Percentiles rank a stretch among this genome's conserved stretches.
Evolutionary conservation across 306 rosid genomes (phyloP).

Genomic region (Quillaja saponaria): DNA sequence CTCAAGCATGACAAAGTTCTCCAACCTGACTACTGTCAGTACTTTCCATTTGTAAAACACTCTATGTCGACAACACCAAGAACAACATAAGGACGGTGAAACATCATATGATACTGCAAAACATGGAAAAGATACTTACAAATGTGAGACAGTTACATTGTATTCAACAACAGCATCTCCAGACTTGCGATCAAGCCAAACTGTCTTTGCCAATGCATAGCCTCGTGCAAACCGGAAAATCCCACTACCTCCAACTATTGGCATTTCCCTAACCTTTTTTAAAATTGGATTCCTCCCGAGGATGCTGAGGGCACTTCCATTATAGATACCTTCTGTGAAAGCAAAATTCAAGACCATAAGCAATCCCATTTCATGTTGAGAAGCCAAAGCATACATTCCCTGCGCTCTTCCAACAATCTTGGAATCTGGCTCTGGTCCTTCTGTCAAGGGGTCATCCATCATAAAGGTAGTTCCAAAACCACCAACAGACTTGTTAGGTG

Average conservation of each 20-base stretch:
- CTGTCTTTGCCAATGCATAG: constrained; percentile 36
- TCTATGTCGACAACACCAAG: too few relatives aligned
- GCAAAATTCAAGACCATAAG: constrained; percentile 39
- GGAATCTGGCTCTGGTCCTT: constrained; percentile 28
- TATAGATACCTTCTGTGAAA: constrained; percentile 33
- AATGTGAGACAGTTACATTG: constrained; percentile 38
- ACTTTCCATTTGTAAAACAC: too few relatives aligned
- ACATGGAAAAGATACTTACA: not conserved
- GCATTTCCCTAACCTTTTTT: constrained; percentile 36
- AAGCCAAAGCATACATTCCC: constrained; percentile 43
- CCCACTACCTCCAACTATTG: constrained; percentile 44
- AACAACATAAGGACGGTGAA: too few relatives aligned
- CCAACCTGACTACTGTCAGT: too few relatives aligned
- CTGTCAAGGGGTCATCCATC: constrained; percentile 35
- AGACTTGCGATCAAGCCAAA: constrained; percentile 2
- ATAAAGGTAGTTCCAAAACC: constrained; percentile 32
- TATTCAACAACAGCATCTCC: constrained; percentile 42
- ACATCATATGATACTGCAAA: not conserved
- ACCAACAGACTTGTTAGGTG: constrained; percentile 5
- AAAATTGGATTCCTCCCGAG: constrained; percentile 36
- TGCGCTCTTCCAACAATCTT: constrained; percentile 45
- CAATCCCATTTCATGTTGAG: constrained; percentile 39
- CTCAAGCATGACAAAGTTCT: too few relatives aligned
- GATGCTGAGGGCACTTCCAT: constrained; percentile 38
- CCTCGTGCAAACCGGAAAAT: constrained; percentile 41